A percentile compares a stretch with the other conserved stretches of the same genome.
phyloP scores from a whole-genome alignment of 257 asterid species.

The Solanum tarapatanum region DNA sequence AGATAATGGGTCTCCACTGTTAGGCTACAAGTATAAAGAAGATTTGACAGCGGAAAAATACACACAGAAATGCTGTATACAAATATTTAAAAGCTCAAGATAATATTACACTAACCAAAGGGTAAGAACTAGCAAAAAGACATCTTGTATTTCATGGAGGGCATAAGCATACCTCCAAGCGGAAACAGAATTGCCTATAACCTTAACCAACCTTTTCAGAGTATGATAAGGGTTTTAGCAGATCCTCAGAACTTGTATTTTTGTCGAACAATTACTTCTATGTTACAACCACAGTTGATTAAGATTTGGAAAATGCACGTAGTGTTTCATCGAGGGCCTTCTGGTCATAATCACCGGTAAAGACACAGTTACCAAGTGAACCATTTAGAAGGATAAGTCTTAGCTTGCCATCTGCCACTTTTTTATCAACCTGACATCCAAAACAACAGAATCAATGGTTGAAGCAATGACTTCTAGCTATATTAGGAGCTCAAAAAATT shows the following conservation, averaged over 20 bases:
- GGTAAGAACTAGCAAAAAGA: neutral
- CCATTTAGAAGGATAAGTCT: slow-evolving; percentile 94
- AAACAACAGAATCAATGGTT: neutral
- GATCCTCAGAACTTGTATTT: neutral
- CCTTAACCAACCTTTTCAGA: neutral
- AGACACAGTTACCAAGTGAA: slow-evolving; percentile 76
- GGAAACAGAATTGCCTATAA: neutral
- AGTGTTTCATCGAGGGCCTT: slow-evolving; percentile 72
- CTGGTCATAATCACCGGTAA: slow-evolving; percentile 77
- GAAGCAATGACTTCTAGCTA: neutral
- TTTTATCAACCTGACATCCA: slow-evolving; percentile 73
- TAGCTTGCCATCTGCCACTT: slow-evolving; percentile 88
- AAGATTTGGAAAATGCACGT: slow-evolving; percentile 60
- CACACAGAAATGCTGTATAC: neutral
- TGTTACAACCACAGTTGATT: neutral
- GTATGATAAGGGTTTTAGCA: neutral
- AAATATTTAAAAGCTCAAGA: neutral
- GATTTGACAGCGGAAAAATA: neutral
- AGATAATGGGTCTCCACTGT: neutral
- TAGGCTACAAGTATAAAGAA: neutral
- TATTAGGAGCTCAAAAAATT: neutral
- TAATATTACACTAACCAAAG: neutral
- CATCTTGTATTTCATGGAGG: neutral
- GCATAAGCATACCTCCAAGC: neutral
- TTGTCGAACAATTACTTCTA: neutral